These are phyloP conservation scores for Xylaria castorea DNA, from an alignment of 495 filamentous ascomycete genomes.

Conservation along the genomic window DNA sequence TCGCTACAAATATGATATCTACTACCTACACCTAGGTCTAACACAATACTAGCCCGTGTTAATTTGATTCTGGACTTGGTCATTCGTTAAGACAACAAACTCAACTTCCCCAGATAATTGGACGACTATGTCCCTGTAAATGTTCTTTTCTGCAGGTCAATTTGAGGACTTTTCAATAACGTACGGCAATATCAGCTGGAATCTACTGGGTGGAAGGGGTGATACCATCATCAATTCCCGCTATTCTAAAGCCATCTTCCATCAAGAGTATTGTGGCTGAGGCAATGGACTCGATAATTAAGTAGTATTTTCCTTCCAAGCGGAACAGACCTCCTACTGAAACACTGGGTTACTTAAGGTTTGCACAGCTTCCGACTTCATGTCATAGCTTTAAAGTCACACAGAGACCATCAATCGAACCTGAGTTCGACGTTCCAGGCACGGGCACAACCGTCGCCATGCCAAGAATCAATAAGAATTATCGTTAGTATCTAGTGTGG, in stretches of 20 bases:
- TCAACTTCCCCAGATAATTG: too few species aligned
- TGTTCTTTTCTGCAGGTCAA: neutral
- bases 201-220: neutral
- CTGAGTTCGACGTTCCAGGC: neutral
- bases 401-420: neutral
- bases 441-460: neutral
- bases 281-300: neutral
- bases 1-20: neutral
- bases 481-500: neutral
- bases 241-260: neutral
- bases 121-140: neutral
- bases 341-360: neutral
- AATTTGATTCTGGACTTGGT: neutral
- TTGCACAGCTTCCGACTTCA: neutral
- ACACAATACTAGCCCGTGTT: neutral
- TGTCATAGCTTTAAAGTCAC: too few species aligned
- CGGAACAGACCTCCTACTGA: neutral
- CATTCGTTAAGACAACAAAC: neutral
- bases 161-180: neutral
- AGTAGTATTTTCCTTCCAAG: neutral
- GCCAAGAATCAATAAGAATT: neutral
- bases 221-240: neutral
- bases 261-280: too few species aligned
- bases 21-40: neutral
- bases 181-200: neutral